Conservation (phyloP, 345 rosid genomes). For the Kandelia obovata region DNA sequence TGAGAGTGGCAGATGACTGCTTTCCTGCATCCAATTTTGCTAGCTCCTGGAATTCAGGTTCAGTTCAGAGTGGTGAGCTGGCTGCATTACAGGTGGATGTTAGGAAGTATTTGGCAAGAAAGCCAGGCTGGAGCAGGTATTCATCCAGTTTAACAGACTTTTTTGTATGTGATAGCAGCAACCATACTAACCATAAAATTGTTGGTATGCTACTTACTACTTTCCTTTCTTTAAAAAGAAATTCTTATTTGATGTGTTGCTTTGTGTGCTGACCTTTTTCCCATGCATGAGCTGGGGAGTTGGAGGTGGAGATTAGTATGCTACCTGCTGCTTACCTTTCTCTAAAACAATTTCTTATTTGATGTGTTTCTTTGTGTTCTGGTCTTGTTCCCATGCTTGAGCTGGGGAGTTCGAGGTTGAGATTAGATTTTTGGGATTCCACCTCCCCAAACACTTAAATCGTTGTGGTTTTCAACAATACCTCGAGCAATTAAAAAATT, state of each 20-base stretch:
- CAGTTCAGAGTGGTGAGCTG: conserved; percentile 82
- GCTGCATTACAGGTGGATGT: conserved; percentile 94
- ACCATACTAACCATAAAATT: not conserved
- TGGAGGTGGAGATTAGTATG: not conserved
- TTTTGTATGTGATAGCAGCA: not conserved
- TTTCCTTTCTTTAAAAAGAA: not conserved
- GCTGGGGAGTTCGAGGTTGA: too few relatives aligned
- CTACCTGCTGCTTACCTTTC: not conserved
- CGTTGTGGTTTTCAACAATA: too few relatives aligned
- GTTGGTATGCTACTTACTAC: not conserved
- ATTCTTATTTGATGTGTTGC: not conserved
- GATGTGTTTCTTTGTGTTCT: not conserved
- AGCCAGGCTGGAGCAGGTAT: conserved; percentile 97
- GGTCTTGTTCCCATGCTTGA: too few relatives aligned
- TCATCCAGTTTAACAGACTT: not conserved
- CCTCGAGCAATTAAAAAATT: too few relatives aligned
- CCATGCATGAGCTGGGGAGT: too few relatives aligned
- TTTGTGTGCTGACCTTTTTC: not conserved
- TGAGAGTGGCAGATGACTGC: conserved; percentile 97
- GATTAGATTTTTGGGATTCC: too few relatives aligned
- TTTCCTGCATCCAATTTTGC: conserved; percentile 96
- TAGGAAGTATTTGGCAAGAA: conserved; percentile 89
- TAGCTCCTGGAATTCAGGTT: conserved; percentile 90
- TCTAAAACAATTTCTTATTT: not conserved
- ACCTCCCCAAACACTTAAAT: too few relatives aligned